These are phyloP conservation scores for Oxyria digyna DNA, from an alignment of 148 eudicot genomes.

Conservation along the genomic window DNA sequence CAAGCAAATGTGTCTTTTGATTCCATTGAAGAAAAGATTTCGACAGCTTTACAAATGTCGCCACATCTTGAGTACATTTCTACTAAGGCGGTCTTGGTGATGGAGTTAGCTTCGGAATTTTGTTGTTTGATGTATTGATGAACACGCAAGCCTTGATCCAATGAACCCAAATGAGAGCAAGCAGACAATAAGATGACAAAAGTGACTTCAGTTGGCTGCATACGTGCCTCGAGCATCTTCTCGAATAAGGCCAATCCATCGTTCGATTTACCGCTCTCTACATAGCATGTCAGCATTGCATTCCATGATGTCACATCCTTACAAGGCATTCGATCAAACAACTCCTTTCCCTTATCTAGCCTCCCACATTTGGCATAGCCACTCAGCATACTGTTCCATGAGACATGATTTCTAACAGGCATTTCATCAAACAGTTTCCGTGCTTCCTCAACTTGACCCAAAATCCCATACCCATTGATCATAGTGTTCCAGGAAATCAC, in stretches of 20 bases:
- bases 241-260: slow-evolving; percentile 46
- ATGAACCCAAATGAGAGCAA: slow-evolving; percentile 51
- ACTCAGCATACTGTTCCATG: slow-evolving; percentile 37
- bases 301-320: slow-evolving; percentile 63
- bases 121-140: slow-evolving; percentile 8
- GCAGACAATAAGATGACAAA: slow-evolving; percentile 72
- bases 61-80: slow-evolving; percentile 86
- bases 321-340: slow-evolving; percentile 33
- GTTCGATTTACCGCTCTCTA: slow-evolving; percentile 57
- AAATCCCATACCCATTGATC: slow-evolving; percentile 21
- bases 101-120: slow-evolving; percentile 45
- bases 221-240: slow-evolving; percentile 40
- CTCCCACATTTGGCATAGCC: slow-evolving; percentile 75
- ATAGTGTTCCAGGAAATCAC: slow-evolving; percentile 23
- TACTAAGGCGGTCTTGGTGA: slow-evolving; percentile 56
- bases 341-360: slow-evolving; percentile 36
- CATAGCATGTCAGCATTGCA: slow-evolving; percentile 72
- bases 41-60: slow-evolving; percentile 43
- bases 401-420: slow-evolving; percentile 23
- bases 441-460: slow-evolving; percentile 19
- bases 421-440: slow-evolving; percentile 23
- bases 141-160: slow-evolving; percentile 47
- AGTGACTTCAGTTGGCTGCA: slow-evolving; percentile 42
- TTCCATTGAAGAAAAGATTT: slow-evolving; percentile 37
- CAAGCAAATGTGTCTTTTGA: slow-evolving; percentile 70